Evolutionary conservation across 2,329 filamentous ascomycete genomes (phyloP).

Genomic region (Pyrenophora tritici-repentis): DNA sequence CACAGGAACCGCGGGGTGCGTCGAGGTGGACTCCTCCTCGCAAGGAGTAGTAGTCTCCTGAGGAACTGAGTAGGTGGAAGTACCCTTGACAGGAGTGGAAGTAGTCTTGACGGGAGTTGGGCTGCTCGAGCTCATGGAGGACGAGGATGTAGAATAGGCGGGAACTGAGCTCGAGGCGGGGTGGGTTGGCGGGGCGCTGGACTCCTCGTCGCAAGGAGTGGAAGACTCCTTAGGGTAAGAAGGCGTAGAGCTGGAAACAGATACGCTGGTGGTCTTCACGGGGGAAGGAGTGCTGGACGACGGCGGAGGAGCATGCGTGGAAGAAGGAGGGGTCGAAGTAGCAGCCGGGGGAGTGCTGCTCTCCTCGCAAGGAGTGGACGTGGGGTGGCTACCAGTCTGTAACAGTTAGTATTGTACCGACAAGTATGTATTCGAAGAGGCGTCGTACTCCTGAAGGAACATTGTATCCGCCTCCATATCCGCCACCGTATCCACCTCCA

Average conservation of each 20-base stretch:
- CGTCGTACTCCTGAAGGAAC: neutral
- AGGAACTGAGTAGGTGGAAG: neutral
- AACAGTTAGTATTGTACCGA: neutral
- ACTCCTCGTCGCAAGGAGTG: neutral
- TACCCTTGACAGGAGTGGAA: too few relatives aligned
- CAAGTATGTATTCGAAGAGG: neutral
- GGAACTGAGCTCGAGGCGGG: neutral
- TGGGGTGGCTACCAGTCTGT: neutral
- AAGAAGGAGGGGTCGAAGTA: neutral
- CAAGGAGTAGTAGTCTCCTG: constrained; percentile 1
- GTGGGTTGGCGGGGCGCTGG: too few relatives aligned
- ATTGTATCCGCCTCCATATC: neutral
- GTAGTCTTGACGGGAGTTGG: neutral
- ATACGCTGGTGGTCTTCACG: neutral
- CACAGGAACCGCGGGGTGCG: too few relatives aligned
- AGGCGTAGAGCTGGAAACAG: neutral
- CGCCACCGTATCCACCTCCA: neutral
- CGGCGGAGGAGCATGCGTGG: neutral
- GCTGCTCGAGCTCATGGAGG: neutral
- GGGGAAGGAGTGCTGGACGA: constrained; percentile 7
- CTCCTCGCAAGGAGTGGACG: constrained; percentile 7
- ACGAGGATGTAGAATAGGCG: neutral
- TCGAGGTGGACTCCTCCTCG: neutral
- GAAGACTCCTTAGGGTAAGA: neutral
- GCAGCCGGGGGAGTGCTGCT: neutral